Percentiles rank a stretch among this genome's conserved stretches.
phyloP scores from a whole-genome alignment of 495 filamentous ascomycete species.

The Opeltia flavorubescens region DNA sequence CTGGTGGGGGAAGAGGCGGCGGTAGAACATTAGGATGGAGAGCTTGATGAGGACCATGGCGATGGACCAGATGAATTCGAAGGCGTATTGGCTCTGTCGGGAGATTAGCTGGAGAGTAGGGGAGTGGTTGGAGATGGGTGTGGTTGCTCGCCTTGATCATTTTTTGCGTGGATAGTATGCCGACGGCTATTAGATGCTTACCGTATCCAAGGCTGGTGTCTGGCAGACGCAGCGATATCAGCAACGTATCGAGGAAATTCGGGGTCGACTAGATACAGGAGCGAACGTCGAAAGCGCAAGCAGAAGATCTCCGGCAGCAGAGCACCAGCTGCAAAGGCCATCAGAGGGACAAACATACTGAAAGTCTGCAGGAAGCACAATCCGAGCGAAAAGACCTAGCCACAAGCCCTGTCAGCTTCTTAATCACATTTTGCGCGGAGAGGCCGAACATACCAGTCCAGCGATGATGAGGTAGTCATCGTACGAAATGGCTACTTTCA shows the following conservation, averaged over 20 bases:
- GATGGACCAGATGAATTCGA: slow-evolving; percentile 9
- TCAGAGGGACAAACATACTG: not conserved
- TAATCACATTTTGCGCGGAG: not conserved
- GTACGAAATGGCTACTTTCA: not conserved
- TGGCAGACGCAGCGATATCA: not conserved
- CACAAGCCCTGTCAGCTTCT: not conserved
- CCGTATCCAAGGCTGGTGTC: not conserved
- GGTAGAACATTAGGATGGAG: slow-evolving; percentile 31
- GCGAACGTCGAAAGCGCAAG: not conserved
- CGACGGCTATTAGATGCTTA: not conserved
- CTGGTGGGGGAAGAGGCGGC: slow-evolving; percentile 22
- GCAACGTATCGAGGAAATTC: not conserved
- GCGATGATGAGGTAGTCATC: not conserved
- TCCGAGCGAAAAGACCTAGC: not conserved
- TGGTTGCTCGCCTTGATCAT: not conserved
- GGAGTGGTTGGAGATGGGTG: not conserved
- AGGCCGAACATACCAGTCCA: not conserved
- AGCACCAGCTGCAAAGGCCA: not conserved
- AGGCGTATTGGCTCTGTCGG: not conserved
- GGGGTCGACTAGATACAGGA: not conserved
- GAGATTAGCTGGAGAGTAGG: not conserved
- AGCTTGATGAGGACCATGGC: slow-evolving; percentile 21
- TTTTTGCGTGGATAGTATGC: not conserved
- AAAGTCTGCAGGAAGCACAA: not conserved
- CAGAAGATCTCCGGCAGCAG: not conserved